These are phyloP conservation scores for Trametes sanguinea DNA, from an alignment of 768 basidiomycete genomes.

Conservation along the genomic window DNA sequence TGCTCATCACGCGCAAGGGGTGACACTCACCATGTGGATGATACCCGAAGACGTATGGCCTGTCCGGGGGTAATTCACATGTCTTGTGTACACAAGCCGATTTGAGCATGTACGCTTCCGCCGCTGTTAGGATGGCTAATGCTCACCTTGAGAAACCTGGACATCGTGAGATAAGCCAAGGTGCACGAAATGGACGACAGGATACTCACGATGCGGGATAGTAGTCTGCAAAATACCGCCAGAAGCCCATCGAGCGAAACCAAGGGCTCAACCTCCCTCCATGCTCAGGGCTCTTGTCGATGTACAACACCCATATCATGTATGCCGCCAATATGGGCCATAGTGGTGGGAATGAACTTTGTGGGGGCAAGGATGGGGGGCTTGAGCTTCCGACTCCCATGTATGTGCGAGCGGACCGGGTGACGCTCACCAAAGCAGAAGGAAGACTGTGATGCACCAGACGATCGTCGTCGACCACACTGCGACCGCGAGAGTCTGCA, in stretches of 20 bases:
- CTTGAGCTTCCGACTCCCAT: not conserved
- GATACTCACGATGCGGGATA: slow-evolving; percentile 83
- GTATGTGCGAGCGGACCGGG: not conserved
- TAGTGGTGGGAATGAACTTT: slow-evolving; percentile 81
- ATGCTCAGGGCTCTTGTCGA: slow-evolving; percentile 75
- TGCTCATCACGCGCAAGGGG: too few species aligned
- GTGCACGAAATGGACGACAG: not conserved
- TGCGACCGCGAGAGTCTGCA: slow-evolving; percentile 90
- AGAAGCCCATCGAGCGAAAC: slow-evolving; percentile 70
- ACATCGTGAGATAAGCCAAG: not conserved
- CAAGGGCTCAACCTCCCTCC: slow-evolving; percentile 73
- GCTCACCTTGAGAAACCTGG: slow-evolving; percentile 46
- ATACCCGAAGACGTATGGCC: slow-evolving; percentile 96
- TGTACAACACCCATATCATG: slow-evolving; percentile 70
- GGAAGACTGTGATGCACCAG: slow-evolving; percentile 63
- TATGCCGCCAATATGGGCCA: slow-evolving; percentile 87
- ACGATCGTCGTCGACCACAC: slow-evolving; percentile 84
- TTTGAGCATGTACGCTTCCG: not conserved
- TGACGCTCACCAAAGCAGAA: slow-evolving; percentile 74
- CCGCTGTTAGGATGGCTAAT: not conserved
- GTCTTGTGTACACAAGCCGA: slow-evolving; percentile 51
- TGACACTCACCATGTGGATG: slow-evolving; percentile 84
- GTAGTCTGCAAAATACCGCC: slow-evolving; percentile 91
- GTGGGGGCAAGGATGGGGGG: not conserved
- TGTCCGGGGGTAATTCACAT: slow-evolving; percentile 85